Evolutionary conservation across 2,329 filamentous ascomycete species (phyloP), one percentile per base, ranked within the genome.

Genomic region (Chrysoporthe austroafricana): DNA sequence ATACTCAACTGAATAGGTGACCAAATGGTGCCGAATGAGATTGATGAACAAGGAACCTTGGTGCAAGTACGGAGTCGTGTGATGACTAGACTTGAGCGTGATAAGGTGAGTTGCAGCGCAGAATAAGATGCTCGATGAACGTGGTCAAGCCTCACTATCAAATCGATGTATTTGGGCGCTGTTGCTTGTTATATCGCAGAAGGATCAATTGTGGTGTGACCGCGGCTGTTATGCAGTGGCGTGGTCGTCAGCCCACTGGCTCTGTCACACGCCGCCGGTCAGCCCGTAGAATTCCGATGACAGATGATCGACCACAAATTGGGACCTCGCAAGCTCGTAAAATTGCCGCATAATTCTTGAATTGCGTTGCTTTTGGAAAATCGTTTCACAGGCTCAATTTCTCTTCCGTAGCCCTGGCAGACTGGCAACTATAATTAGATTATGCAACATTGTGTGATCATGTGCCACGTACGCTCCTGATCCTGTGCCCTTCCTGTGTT

Each of bases 121-220:
- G 56, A 58, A n/a, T 58, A 26, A 36, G 34, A 42, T 7, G 14
- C 18, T 58, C 16, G 16, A 18, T 58, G 4, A n/a, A 39, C 4
- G 26, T 26, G 16, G n/a, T n/a, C 9, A 18, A 18, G 56, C 4
- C 11, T 54, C 13, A 32, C 14, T 32, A 26, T 32, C 26, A 54
- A 21, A 26, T 54, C 34, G 39, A 18, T n/a, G 11, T 21, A 2
- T 8, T n/a, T 3, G 56, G 56, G 56, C 34, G n/a, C n/a, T 39
- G 36, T 5, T 46, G 39, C 13, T 34, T 63, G n/a, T 34, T 57
- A 57, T 44, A 57, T 63, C 9, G n/a, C 39, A 44, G 52, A 16
- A 63, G 62, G 62, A 63, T 57, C 26, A 14, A 1, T 13, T n/a
- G 62, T 63, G 62, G 62, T 63, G 50, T 63, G 62, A 63, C 43